Base-by-base conservation (phyloP, 2,329 filamentous ascomycete genomes). In the Monosporascus sp. region DNA sequence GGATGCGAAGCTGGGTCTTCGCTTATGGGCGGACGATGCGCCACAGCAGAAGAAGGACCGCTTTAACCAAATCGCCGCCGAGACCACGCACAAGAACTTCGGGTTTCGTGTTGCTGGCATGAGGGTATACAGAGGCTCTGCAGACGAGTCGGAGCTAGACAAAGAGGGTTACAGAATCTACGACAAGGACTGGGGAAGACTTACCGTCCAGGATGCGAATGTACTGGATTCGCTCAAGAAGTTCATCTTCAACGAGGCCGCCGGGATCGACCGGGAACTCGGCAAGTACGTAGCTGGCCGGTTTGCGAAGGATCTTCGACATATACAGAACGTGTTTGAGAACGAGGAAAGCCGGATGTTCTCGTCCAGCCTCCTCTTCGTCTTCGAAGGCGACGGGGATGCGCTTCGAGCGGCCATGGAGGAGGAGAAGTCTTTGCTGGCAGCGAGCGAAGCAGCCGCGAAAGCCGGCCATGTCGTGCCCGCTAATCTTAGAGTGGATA, bases 1-100 rank as follows among this genome's bases (percentile, higher is more conserved):
- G 54, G 94, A 99, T 67, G 82, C 96, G 59, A 99, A 99, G 74
- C 82, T 99, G 20, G 94, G 94, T 44, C 80, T 85, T 49, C 82
- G 89, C 35, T 74, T 99, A 6, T 97, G 91, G 87, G 93, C 89
- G 15, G 89, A 96, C 55, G 77, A 85, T 57, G 84, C 84, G 24
- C 77, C 80, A 0, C 60, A 69, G 26, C 75, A 83, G 63, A 87
- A 87, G 72, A 79, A 80, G 62, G 65, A 71, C 37, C 77, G 82
- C 31, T 85, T 87, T 63, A 78, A 84, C 60, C 76, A 81, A 65
- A 82, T 87, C 54, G 75, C 76, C 35, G 68, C 71, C 28, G 74
- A 78, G 63, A 86, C 84, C 4, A 87, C 84, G 9, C 84, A 86
- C 59, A 76, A 74, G 37, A 76, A 76, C 24, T 73, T 82, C 37